Evolutionary conservation across 768 basidiomycete species (phyloP), one percentile per base, ranked within the genome.

Genomic region (Candolleomyces efflorescens): DNA sequence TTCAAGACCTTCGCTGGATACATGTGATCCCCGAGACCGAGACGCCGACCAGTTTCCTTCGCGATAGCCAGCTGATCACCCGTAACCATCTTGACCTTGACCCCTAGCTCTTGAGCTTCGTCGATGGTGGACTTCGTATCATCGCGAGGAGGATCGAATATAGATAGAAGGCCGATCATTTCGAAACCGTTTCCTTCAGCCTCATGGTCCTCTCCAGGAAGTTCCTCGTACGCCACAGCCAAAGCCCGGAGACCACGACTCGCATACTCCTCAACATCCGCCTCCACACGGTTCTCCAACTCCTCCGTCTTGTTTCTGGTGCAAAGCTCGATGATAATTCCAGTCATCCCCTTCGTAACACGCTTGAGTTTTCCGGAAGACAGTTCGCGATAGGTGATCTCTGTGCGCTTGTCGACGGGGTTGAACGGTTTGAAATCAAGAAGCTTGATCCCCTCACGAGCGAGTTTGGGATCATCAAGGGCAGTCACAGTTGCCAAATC

Each of bases 61-160:
- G 96, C 96, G 65, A 98, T 98, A 63, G 96, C 96, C 69, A 98
- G 92, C 79, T 98, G 96, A 72, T 98, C 96, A 81, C 96, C 96
- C n/a, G 96, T 98, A 60, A 98, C 96, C 96, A 98, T 98, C 89
- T 98, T 98, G 72, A 98, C 95, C 71, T 88, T 90, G 66, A 98
- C 94, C 73, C 96, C 96, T 69, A 98, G 92, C 57, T 88, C 87
- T 58, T 94, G 79, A 54, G 96, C 95, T 72, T 98, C 94, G 68
- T 98, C 95, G 69, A 98, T 98, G 18, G 96, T 98, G 77, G 97
- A 92, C 80, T 98, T 97, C 74, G 96, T 98, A 70, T 98, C 96
- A 1, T 90, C 90, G 75, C 96, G 94, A 62, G 96, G 96, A 60
- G 95, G 95, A 70, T 98, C 95, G 75, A 92, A 98, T 79, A 98